Conservation (phyloP, 768 basidiomycete genomes). For the Boletus pseudopeckii region DNA sequence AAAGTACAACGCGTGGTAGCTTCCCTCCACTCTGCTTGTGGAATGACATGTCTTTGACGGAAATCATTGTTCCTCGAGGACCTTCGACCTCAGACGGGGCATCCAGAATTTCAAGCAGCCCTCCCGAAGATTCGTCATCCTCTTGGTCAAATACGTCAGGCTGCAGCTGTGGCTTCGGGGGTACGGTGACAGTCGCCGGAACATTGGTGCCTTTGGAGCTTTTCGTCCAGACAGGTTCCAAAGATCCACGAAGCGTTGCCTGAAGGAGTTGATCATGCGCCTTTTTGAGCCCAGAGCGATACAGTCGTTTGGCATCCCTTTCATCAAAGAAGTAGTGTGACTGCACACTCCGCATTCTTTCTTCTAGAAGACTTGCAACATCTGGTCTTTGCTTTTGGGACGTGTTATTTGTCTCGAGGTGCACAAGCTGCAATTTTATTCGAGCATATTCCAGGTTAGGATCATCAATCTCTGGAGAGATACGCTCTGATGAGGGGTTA, state of each 20-base stretch:
- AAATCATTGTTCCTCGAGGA: slow-evolving; percentile 49
- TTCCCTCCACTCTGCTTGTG: slow-evolving; percentile 83
- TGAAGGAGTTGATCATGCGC: slow-evolving; percentile 43
- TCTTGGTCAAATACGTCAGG: slow-evolving; percentile 55
- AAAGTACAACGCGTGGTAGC: slow-evolving; percentile 71
- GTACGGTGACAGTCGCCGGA: not conserved
- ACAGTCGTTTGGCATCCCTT: slow-evolving; percentile 58
- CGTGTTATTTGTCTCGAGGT: slow-evolving; percentile 37
- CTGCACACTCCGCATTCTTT: slow-evolving; percentile 45
- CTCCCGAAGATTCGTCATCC: slow-evolving; percentile 47
- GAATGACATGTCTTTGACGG: slow-evolving; percentile 67
- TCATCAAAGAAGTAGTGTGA: slow-evolving; percentile 70
- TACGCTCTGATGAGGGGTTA: slow-evolving; percentile 25
- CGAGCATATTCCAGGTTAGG: slow-evolving; percentile 61
- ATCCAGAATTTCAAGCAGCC: slow-evolving; percentile 75
- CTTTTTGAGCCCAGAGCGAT: slow-evolving; percentile 51
- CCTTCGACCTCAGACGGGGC: slow-evolving; percentile 56
- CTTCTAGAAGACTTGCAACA: slow-evolving; percentile 39
- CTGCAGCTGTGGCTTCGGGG: not conserved
- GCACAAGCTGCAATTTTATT: slow-evolving; percentile 54
- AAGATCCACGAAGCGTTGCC: slow-evolving; percentile 37
- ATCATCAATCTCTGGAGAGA: slow-evolving; percentile 45
- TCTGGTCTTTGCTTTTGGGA: slow-evolving; percentile 25
- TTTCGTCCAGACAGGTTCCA: not conserved
- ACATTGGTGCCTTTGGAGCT: not conserved